These are phyloP conservation scores for Spizellomyces sp. DNA, from an alignment of 192 early-diverging fungal genomes.

Conservation along the genomic window DNA sequence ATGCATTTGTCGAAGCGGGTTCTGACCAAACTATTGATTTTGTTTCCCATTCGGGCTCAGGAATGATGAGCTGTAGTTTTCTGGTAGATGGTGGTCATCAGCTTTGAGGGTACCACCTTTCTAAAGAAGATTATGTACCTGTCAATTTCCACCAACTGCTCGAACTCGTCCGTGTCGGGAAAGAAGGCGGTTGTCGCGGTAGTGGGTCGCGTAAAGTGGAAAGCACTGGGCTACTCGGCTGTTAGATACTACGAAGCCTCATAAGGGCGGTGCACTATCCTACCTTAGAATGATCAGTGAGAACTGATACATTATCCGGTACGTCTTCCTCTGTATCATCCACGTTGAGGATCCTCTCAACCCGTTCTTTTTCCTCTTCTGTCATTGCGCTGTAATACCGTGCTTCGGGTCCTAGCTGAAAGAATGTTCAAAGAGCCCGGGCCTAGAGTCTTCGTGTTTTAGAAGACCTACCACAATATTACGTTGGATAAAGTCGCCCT, in stretches of 20 bases:
- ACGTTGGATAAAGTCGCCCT: slow-evolving; percentile 51
- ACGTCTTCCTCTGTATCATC: slow-evolving; percentile 25
- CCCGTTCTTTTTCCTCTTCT: slow-evolving; percentile 45
- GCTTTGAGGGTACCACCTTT: not conserved
- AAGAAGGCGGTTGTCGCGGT: slow-evolving; percentile 24
- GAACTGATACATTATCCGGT: not conserved
- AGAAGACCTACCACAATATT: slow-evolving; percentile 43
- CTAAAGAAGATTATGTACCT: not conserved
- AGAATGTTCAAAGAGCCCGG: not conserved
- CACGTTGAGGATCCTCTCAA: slow-evolving; percentile 35
- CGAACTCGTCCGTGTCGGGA: slow-evolving; percentile 19
- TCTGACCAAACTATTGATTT: slow-evolving; percentile 33
- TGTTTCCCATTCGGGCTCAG: slow-evolving; percentile 31
- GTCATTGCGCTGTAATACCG: slow-evolving; percentile 56
- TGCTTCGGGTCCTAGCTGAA: slow-evolving; percentile 50
- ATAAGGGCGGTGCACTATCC: not conserved
- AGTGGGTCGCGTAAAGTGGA: not conserved
- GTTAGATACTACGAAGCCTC: not conserved
- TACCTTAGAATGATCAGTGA: not conserved
- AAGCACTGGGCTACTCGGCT: too few species aligned
- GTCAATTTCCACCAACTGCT: slow-evolving; percentile 29
- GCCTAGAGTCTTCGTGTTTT: not conserved
- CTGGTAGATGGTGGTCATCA: slow-evolving; percentile 12
- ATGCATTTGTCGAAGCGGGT: slow-evolving; percentile 1
- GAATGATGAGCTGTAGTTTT: slow-evolving; percentile 32